Evolutionary conservation across 2,329 filamentous ascomycete species (phyloP).

Genomic region (Ophiocordyceps sinensis): DNA sequence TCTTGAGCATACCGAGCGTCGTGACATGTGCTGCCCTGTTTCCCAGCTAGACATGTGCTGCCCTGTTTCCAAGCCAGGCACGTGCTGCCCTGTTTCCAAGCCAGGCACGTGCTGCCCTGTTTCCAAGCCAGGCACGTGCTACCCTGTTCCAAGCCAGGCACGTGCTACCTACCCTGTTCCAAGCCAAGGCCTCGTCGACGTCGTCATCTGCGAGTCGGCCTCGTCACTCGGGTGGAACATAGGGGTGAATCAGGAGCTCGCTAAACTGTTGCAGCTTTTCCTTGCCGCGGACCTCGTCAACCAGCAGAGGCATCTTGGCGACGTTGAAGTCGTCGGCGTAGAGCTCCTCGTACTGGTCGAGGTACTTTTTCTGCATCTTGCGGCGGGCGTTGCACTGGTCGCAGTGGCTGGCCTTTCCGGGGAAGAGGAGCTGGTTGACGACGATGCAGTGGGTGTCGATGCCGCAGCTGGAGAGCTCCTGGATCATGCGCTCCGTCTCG

Average conservation of each 20-base stretch:
- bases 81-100: too few relatives aligned
- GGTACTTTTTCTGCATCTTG: constrained; percentile 99
- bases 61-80: too few relatives aligned
- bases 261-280: constrained; percentile 86
- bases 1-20: background rate
- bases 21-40: background rate
- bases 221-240: constrained; percentile 45
- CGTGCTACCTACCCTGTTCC: too few relatives aligned
- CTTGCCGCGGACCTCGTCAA: constrained; percentile 92
- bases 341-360: constrained; percentile 95
- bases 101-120: too few relatives aligned
- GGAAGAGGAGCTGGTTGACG: constrained; percentile 94
- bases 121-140: too few relatives aligned
- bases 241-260: constrained; percentile 68
- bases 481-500: constrained; percentile 99
- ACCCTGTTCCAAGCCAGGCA: too few relatives aligned
- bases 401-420: constrained; percentile 68
- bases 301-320: constrained; percentile 90
- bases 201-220: too few relatives aligned
- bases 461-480: constrained; percentile 81
- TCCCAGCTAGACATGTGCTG: too few relatives aligned
- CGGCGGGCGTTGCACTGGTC: constrained; percentile 89
- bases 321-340: constrained; percentile 96
- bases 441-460: constrained; percentile 98
- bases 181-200: background rate